Percentiles rank a stretch among this genome's conserved stretches.
Conservation (phyloP, 768 basidiomycete genomes). For the Rhodotorula diobovata region DNA sequence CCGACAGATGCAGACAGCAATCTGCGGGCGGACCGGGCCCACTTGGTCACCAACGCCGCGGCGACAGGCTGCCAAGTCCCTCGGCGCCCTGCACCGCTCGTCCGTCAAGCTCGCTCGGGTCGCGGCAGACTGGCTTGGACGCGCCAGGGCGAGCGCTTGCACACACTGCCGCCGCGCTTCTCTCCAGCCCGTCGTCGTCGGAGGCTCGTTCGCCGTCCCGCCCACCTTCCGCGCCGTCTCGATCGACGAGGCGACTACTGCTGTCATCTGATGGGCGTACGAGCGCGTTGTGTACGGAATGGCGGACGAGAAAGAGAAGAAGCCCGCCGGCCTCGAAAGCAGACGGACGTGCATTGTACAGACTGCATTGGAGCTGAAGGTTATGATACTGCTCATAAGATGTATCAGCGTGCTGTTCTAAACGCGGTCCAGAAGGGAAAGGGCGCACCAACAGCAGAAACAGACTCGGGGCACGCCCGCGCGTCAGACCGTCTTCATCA, state of each 20-base stretch:
- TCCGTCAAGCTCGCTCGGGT: too few relatives aligned
- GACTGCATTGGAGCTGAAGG: too few relatives aligned
- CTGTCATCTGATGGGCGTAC: not conserved
- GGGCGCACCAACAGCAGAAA: not conserved
- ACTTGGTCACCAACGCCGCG: too few relatives aligned
- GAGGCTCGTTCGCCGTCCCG: not conserved
- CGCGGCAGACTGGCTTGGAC: too few relatives aligned
- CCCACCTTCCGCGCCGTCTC: not conserved
- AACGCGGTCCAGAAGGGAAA: not conserved
- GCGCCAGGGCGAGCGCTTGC: too few relatives aligned
- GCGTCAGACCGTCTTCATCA: slow-evolving; percentile 5
- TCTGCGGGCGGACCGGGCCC: too few relatives aligned
- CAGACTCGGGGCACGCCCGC: not conserved
- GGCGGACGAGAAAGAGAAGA: not conserved
- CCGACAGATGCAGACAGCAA: too few relatives aligned
- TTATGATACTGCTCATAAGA: not conserved
- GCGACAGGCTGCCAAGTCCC: too few relatives aligned
- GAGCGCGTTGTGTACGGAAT: not conserved
- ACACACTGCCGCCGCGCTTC: too few relatives aligned
- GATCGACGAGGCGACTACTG: not conserved
- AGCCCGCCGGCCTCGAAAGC: too few relatives aligned
- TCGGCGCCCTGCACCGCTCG: too few relatives aligned
- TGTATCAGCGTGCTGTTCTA: not conserved
- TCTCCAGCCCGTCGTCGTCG: slow-evolving; percentile 18
- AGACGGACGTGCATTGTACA: too few relatives aligned